phyloP scores from a whole-genome alignment of 352 stramenopile genomes.

The Pythium oligandrum region DNA sequence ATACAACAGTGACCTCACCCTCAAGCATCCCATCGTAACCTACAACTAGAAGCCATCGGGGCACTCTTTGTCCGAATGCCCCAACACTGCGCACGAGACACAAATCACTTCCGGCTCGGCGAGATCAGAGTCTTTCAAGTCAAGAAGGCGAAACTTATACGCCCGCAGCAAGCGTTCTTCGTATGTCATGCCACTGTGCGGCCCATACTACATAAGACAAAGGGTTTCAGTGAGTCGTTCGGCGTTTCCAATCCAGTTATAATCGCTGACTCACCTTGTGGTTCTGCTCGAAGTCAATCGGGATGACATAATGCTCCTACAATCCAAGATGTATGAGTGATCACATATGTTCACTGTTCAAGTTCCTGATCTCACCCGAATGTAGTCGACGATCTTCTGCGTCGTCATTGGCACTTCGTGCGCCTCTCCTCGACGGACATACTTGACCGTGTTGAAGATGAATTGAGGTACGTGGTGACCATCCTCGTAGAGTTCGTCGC shows the following conservation, averaged over 20 bases:
- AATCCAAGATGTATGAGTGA: neutral
- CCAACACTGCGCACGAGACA: slow-evolving; percentile 40
- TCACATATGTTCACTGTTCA: too few relatives aligned
- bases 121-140: too few relatives aligned
- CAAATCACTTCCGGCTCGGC: slow-evolving; percentile 33
- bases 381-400: slow-evolving; percentile 39
- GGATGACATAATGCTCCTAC: slow-evolving; percentile 42
- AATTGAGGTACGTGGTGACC: slow-evolving; percentile 40
- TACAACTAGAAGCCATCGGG: slow-evolving; percentile 47
- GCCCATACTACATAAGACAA: slow-evolving; percentile 34
- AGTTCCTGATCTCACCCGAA: slow-evolving; percentile 22
- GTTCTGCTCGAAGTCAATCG: slow-evolving; percentile 41
- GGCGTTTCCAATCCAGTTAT: neutral
- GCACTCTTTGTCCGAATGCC: slow-evolving; percentile 44
- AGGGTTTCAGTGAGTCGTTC: neutral
- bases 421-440: slow-evolving; percentile 31
- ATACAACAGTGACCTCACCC: neutral
- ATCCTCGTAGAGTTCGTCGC: slow-evolving; percentile 22
- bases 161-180: slow-evolving; percentile 47
- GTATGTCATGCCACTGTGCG: slow-evolving; percentile 55
- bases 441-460: slow-evolving; percentile 62
- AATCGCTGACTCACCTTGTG: slow-evolving; percentile 24
- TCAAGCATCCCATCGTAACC: neutral
- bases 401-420: slow-evolving; percentile 29
- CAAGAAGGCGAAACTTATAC: slow-evolving; percentile 39